These are phyloP conservation scores for Emericellopsis atlantica DNA, from an alignment of 2,329 filamentous ascomycete genomes.

Conservation along the genomic window DNA sequence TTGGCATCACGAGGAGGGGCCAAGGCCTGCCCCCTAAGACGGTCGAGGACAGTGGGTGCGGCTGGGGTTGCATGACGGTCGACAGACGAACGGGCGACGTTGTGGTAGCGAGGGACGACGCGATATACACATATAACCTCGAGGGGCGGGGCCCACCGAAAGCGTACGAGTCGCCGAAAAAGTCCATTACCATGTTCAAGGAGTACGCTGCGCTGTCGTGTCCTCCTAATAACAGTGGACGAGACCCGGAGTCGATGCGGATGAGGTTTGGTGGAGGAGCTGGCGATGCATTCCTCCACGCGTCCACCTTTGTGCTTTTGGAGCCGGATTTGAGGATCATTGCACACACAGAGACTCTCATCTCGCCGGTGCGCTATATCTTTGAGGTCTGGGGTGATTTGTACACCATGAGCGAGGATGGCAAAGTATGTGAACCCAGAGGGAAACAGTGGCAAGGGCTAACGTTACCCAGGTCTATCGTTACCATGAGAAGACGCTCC, in stretches of 20 bases:
- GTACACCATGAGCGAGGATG: conserved; percentile 81
- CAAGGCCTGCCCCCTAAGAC: conserved; percentile 82
- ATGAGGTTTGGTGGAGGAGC: conserved; percentile 57
- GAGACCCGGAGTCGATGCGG: conserved; percentile 46
- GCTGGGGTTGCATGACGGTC: conserved; percentile 87
- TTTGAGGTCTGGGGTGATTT: conserved; percentile 87
- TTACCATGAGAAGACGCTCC: conserved; percentile 82
- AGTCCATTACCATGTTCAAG: conserved; percentile 62
- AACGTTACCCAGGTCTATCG: conserved; percentile 51
- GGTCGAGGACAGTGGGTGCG: conserved; percentile 81
- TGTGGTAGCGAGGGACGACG: conserved; percentile 87
- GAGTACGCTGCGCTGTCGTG: conserved; percentile 84
- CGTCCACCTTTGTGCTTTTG: conserved; percentile 80
- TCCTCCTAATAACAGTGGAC: conserved; percentile 49
- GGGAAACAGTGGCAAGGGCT: neutral
- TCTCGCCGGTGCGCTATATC: conserved; percentile 66
- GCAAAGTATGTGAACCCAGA: conserved; percentile 55
- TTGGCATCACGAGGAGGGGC: conserved; percentile 77
- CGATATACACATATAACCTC: conserved; percentile 82
- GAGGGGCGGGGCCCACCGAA: conserved; percentile 79
- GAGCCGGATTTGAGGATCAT: conserved; percentile 85
- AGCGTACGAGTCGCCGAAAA: conserved; percentile 87
- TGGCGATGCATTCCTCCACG: conserved; percentile 66
- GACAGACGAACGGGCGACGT: conserved; percentile 72
- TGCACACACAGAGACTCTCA: conserved; percentile 75